Evolutionary conservation across 2,329 filamentous ascomycete species (phyloP), one percentile per base, ranked within the genome.

Genomic region (Lecanosticta acicola): DNA sequence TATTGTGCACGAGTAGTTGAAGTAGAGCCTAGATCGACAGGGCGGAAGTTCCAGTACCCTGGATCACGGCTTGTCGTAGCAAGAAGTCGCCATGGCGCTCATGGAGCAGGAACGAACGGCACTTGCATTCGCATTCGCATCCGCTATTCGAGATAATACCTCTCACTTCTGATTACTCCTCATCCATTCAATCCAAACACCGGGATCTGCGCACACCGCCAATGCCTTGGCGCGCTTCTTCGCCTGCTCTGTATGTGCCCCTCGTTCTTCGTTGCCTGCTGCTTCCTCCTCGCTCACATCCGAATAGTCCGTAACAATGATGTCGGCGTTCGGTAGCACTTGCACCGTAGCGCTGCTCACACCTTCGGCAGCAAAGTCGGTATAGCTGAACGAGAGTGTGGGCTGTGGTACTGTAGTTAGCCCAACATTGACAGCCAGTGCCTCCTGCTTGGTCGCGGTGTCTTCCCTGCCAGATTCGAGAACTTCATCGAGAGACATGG

Each of bases 151-250:
- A 34, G 32, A 35, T 37, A n/a, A 11, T 37, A 10, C 35, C 13
- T 37, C 14, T 18, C 16, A 18, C 14, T 19, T 37, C 19, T 11
- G 35, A 13, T n/a, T 13, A 34, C 32, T 34, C 17, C 21, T 39
- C 51, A 76, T 51, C 71, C 73, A 78, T 62, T 77, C 74, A 7
- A 67, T 65, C 73, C 74, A 78, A 19, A 77, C 62, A 0, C 72
- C 71, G 34, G 78, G 49, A 61, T 78, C 71, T 29, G 69, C 73
- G 46, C 63, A 67, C 3, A 72, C 53, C 41, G 75, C 72, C 46
- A 78, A 48, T 43, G 70, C 74, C 45, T 57, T 66, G 1, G 61
- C 70, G 44, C 76, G 35, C 53, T 66, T 65, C 14, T 50, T 58
- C 42, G 53, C 50, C 39, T 53, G 47, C 10, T 49, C 57, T 44